A percentile compares a stretch with the other conserved stretches of the same genome.
phyloP scores from a whole-genome alignment of 108 stramenopile species.

The Epipyxis sp. region DNA sequence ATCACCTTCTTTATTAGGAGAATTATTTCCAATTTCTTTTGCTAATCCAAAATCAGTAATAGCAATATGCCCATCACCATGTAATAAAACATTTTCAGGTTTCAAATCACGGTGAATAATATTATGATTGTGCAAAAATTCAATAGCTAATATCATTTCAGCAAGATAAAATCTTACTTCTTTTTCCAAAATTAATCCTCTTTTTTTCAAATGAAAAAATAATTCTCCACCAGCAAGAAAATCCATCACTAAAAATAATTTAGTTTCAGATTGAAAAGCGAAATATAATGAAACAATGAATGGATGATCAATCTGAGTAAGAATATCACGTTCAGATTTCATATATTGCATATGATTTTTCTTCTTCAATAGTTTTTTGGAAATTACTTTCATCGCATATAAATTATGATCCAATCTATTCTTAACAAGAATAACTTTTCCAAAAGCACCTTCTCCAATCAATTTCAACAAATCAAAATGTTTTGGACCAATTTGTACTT shows the following conservation, averaged over 20 bases:
- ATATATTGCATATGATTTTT: slow-evolving; percentile 64
- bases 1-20: slow-evolving; percentile 53
- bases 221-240: slow-evolving; percentile 70
- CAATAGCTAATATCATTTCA: slow-evolving; percentile 87
- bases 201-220: slow-evolving; percentile 67
- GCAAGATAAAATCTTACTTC: slow-evolving; percentile 90
- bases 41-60: slow-evolving; percentile 96
- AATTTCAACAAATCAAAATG: slow-evolving; percentile 31
- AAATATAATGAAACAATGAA: slow-evolving; percentile 91
- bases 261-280: slow-evolving; percentile 90
- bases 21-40: slow-evolving; percentile 60
- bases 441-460: slow-evolving; percentile 28
- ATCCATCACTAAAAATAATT: slow-evolving; percentile 75
- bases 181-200: slow-evolving; percentile 73
- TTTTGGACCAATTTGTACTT: slow-evolving; percentile 12
- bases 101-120: slow-evolving; percentile 92
- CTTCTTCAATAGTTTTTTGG: slow-evolving; percentile 59
- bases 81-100: slow-evolving; percentile 87
- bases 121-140: slow-evolving; percentile 68
- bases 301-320: slow-evolving; percentile 85
- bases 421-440: slow-evolving; percentile 18
- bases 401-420: slow-evolving; percentile 17
- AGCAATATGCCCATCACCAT: slow-evolving; percentile 79
- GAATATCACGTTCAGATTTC: slow-evolving; percentile 83
- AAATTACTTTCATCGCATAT: slow-evolving; percentile 32